phyloP scores from a whole-genome alignment of 306 rosid species.

The Castanea sativa region DNA sequence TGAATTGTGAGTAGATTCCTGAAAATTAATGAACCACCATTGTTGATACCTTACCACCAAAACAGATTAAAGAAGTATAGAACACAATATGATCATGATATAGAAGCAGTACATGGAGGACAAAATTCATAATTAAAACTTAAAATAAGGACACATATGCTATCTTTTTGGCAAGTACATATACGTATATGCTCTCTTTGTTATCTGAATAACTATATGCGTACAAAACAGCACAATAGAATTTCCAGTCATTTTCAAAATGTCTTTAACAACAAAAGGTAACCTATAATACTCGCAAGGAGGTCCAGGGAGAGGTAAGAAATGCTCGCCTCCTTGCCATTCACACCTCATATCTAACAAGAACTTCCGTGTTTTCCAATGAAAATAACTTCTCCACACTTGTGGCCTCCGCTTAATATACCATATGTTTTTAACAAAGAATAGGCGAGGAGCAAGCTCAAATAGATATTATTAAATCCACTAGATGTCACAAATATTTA shows the following conservation, averaged over 20 bases:
- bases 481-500: neutral
- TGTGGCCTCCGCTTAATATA: too few relatives aligned
- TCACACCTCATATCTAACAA: neutral
- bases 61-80: neutral
- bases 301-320: neutral
- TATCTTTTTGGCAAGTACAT: too few relatives aligned
- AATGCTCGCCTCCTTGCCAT: neutral
- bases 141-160: neutral
- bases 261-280: neutral
- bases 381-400: neutral
- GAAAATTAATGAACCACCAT: slow-evolving; percentile 20
- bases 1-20: slow-evolving; percentile 51
- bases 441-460: too few relatives aligned
- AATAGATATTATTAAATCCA: neutral
- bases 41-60: slow-evolving; percentile 4
- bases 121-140: neutral
- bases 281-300: neutral
- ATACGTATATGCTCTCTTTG: too few relatives aligned
- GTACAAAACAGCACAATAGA: neutral
- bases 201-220: neutral
- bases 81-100: neutral
- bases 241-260: neutral
- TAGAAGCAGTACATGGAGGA: neutral
- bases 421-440: too few relatives aligned
- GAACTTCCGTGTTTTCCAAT: neutral